Evolutionary conservation across 345 rosid genomes (phyloP), one percentile per base, ranked within the genome.

Genomic region (Hirschfeldia incana): DNA sequence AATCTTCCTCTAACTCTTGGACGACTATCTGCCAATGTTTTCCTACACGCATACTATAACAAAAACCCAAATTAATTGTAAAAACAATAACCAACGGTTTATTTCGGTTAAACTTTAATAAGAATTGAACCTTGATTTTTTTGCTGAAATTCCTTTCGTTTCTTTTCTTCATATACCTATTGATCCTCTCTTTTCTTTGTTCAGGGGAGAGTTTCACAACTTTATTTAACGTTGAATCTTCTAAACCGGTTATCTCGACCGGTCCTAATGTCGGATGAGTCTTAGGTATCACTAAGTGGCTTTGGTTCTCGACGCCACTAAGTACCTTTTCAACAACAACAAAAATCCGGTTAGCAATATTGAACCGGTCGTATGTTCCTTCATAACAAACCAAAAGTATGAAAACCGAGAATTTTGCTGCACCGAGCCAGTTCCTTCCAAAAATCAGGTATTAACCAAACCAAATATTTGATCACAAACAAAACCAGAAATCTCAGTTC

Each of bases 1-100:
- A 95, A 95, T 79, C 99, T 88, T 79, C 99, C 98, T 72, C 97
- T 82, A 0, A 95, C 97, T 79, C 98, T 84, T 13, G 98, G 99
- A 42, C 97, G 81, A 84, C 97, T 95, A 73, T 95, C 97, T 29
- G 98, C 99, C 44, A 95, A 85, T 49, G 94, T 93, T 83, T 95
- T 95, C 69, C 99, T 85, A 85, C 99, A 95, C 3, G 97, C 99
- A 66, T 95, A 95, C 98, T 95, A 69, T 1, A 46, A 5, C 28
- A 11, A 67, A 46, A 26, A 75, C 8, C n/a, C 21, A 67, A 60
- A 4, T 30, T 13, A 28, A 30, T 10, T 42, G 21, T 4, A 42
- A 34, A 2, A 73, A 61, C 26, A 27, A 34, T 74, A 69, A 63
- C 29, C 28, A 16, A 33, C 8, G 39, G 53, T 72, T 39, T 28